Conservation (phyloP, 768 basidiomycete species). For the Leccinum olivaceopallidum region DNA sequence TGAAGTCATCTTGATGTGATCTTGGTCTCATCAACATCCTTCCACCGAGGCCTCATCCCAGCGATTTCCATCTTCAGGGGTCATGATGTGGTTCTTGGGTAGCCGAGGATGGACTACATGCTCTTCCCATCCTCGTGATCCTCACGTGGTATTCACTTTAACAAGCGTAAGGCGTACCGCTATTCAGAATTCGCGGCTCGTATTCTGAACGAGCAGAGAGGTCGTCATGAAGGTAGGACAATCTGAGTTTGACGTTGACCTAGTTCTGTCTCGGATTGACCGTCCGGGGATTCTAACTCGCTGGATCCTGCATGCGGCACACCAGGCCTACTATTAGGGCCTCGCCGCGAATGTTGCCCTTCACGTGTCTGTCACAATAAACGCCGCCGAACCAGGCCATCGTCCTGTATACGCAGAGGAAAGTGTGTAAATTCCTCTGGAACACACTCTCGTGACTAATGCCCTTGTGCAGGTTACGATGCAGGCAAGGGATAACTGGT, state of each 20-base stretch:
- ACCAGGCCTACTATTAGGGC: constrained; percentile 62
- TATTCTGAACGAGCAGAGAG: constrained; percentile 48
- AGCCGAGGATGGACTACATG: neutral
- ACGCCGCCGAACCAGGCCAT: constrained; percentile 72
- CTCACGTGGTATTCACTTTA: neutral
- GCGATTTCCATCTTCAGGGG: constrained; percentile 1
- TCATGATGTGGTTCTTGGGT: neutral
- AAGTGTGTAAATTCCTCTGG: constrained; percentile 37
- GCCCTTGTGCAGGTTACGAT: constrained; percentile 54
- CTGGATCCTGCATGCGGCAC: constrained; percentile 55
- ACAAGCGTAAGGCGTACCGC: constrained; percentile 59
- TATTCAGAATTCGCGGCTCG: constrained; percentile 57
- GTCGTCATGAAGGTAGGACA: constrained; percentile 52
- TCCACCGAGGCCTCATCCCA: neutral
- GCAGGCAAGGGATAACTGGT: constrained; percentile 39
- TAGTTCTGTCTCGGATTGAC: constrained; percentile 48
- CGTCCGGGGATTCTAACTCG: constrained; percentile 68
- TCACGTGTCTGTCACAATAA: constrained; percentile 64
- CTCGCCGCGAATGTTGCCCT: constrained; percentile 69
- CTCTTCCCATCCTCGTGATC: neutral
- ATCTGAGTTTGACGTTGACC: constrained; percentile 1
- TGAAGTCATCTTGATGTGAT: neutral
- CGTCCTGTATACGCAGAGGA: constrained; percentile 71
- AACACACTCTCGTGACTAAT: constrained; percentile 6
- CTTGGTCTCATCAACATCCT: neutral